phyloP scores from a whole-genome alignment of 331 rosid genomes.

The Spiraea crenata region DNA sequence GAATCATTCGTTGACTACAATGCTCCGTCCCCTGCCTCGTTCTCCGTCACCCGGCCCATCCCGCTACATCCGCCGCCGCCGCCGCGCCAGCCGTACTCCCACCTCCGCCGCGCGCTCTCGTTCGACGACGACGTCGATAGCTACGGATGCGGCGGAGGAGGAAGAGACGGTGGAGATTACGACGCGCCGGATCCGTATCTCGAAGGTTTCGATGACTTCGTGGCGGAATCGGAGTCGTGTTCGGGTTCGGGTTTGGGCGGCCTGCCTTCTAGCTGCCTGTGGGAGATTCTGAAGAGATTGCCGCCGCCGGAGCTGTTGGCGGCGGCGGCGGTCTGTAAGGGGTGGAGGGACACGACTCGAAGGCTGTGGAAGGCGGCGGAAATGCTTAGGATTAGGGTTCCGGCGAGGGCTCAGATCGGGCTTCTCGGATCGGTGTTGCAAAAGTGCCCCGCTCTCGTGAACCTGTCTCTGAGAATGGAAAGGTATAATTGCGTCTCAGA shows the following conservation, averaged over 20 bases:
- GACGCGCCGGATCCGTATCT: conserved; percentile 26
- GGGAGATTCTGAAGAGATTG: conserved; percentile 78
- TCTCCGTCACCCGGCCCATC: conserved; percentile 29
- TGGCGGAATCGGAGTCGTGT: conserved; percentile 37
- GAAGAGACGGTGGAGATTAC: conserved; percentile 5
- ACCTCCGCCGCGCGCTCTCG: conserved; percentile 81
- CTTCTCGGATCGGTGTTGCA: conserved; percentile 77
- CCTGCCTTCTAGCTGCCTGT: conserved; percentile 51
- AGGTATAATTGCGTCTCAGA: conserved; percentile 58
- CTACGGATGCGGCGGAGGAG: conserved; percentile 19
- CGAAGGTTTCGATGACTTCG: conserved; percentile 23
- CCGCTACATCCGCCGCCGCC: conserved; percentile 20
- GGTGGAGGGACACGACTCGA: conserved; percentile 75
- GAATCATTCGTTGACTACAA: neutral
- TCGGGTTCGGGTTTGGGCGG: conserved; percentile 45
- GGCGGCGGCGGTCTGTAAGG: conserved; percentile 76
- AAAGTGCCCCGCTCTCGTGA: conserved; percentile 73
- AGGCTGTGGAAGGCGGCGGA: conserved; percentile 87
- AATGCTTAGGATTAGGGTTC: conserved; percentile 73
- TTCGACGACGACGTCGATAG: conserved; percentile 71
- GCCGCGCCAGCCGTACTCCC: conserved; percentile 33
- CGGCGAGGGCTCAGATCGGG: conserved; percentile 63
- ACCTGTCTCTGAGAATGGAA: conserved; percentile 83
- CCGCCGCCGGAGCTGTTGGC: conserved; percentile 74
- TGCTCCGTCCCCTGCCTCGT: conserved; percentile 29